A percentile compares a stretch with the other conserved stretches of the same genome.
These are phyloP conservation scores for Vitis hybrid DNA, from an alignment of 177 flowering plant genomes.

Conservation along the genomic window DNA sequence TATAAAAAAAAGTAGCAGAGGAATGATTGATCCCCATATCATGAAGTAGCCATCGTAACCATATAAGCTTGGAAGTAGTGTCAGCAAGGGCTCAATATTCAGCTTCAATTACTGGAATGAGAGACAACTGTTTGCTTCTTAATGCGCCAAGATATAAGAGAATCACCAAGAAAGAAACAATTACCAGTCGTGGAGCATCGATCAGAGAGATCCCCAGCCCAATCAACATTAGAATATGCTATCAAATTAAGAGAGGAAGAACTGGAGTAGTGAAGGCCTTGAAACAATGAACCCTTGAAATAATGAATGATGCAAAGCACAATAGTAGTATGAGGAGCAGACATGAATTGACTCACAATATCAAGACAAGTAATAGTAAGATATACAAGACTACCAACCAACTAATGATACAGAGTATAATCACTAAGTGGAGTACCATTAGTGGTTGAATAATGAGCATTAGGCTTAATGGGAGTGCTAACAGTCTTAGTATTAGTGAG, in stretches of 20 bases:
- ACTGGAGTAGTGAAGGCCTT: not conserved
- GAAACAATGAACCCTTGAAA: not conserved
- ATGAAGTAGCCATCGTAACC: not conserved
- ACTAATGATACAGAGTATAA: not conserved
- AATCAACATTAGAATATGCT: constrained; percentile 8
- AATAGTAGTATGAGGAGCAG: not conserved
- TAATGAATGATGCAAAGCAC: not conserved
- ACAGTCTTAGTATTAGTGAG: not conserved
- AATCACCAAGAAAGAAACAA: not conserved
- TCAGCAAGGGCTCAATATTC: constrained; percentile 6
- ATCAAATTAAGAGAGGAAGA: too few species aligned
- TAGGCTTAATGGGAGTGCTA: not conserved
- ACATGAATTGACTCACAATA: constrained; percentile 2
- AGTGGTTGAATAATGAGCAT: not conserved
- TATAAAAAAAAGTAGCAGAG: not conserved
- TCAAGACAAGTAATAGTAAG: constrained; percentile 5
- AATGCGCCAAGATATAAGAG: not conserved
- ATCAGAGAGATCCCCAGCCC: not conserved
- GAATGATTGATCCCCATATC: not conserved
- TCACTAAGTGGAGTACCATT: not conserved
- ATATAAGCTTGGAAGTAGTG: not conserved
- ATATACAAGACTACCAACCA: constrained; percentile 5
- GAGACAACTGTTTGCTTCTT: constrained; percentile 1
- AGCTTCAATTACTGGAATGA: not conserved
- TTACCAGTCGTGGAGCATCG: not conserved